Percentiles rank a stretch among this genome's conserved stretches.
Conservation (phyloP, 192 early-diverging fungal species). For the Coemansia sp. region DNA sequence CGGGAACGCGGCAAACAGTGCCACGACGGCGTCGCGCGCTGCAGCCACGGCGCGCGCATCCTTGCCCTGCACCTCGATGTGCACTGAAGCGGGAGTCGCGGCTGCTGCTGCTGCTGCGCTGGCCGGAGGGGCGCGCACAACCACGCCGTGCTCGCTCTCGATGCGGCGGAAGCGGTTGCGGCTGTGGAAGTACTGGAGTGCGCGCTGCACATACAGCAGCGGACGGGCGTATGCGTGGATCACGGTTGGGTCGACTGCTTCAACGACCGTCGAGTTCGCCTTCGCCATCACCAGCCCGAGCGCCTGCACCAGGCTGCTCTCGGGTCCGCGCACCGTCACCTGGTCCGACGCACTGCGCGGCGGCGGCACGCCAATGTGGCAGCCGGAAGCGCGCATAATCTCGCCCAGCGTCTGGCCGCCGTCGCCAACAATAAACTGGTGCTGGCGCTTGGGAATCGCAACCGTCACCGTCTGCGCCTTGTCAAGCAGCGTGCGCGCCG, state of each 20-base stretch:
- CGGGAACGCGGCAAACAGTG: conserved; percentile 59
- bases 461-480: conserved; percentile 66
- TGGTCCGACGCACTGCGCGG: conserved; percentile 67
- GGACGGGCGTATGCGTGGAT: conserved; percentile 58
- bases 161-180: conserved; percentile 72
- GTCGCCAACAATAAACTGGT: conserved; percentile 85
- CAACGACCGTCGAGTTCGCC: conserved; percentile 73
- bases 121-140: conserved; percentile 59
- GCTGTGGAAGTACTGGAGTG: conserved; percentile 75
- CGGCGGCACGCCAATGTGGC: conserved; percentile 80
- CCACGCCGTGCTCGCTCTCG: conserved; percentile 67
- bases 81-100: conserved; percentile 52
- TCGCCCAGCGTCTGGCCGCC: conserved; percentile 78
- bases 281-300: conserved; percentile 79
- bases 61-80: conserved; percentile 78
- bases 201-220: conserved; percentile 62
- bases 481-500: conserved; percentile 64
- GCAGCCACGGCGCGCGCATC: conserved; percentile 61
- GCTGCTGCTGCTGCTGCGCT: conserved; percentile 30
- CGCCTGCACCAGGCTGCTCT: conserved; percentile 67
- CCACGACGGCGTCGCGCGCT: conserved; percentile 60
- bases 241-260: conserved; percentile 66
- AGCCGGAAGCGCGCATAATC: conserved; percentile 83
- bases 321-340: conserved; percentile 80
- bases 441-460: conserved; percentile 86